These are phyloP conservation scores for Podospora anserina DNA, from an alignment of 495 filamentous ascomycete species.

Conservation along the genomic window DNA sequence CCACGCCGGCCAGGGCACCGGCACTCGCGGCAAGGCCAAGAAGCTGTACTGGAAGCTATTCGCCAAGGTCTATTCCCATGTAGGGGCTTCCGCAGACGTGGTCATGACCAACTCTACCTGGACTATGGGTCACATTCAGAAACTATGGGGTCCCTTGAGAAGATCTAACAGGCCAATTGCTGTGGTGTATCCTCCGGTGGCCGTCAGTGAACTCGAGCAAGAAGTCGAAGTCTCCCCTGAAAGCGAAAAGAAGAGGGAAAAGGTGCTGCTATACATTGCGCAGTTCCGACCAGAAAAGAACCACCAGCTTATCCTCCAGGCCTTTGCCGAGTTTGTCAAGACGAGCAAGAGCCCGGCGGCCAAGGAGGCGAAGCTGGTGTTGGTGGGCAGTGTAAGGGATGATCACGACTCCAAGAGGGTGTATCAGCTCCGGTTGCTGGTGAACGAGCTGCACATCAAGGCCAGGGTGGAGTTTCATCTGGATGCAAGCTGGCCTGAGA, in stretches of 20 bases:
- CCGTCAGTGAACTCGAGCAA: conserved; percentile 74
- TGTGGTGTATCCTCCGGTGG: conserved; percentile 88
- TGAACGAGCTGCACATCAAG: conserved; percentile 81
- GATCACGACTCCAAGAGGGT: conserved; percentile 79
- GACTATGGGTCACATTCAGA: conserved; percentile 80
- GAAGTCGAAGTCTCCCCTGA: conserved; percentile 63
- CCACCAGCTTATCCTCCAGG: conserved; percentile 75
- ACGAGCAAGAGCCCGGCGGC: conserved; percentile 37
- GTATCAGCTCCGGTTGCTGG: conserved; percentile 83
- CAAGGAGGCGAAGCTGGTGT: conserved; percentile 63
- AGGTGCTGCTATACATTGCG: conserved; percentile 81
- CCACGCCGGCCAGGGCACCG: conserved; percentile 76
- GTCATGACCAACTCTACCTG: conserved; percentile 97
- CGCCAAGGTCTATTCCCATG: conserved; percentile 71
- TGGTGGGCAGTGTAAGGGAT: conserved; percentile 86
- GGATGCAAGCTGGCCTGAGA: conserved; percentile 82
- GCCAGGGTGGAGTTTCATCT: conserved; percentile 81
- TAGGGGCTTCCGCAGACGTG: conserved; percentile 77
- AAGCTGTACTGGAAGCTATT: conserved; percentile 82
- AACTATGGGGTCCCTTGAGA: conserved; percentile 68
- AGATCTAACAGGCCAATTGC: conserved; percentile 44
- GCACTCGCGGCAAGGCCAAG: conserved; percentile 64
- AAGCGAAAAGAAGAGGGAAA: conserved; percentile 64
- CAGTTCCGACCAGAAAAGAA: conserved; percentile 98
- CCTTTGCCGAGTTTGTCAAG: conserved; percentile 70